Conservation (phyloP, 305 asterid species). For the Fraxinus floribunda region DNA sequence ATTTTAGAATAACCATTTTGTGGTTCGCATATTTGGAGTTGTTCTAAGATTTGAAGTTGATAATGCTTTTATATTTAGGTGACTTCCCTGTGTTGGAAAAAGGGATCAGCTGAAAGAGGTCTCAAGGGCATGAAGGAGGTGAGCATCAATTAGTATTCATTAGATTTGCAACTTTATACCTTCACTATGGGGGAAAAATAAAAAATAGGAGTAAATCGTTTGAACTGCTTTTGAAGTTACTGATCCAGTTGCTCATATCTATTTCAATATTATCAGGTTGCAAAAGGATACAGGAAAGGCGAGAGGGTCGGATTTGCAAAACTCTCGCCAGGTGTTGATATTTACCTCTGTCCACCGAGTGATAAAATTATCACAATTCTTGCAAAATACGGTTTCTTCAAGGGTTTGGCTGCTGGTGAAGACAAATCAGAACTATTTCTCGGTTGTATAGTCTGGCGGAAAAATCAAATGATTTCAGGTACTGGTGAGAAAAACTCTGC, state of each 20-base stretch:
- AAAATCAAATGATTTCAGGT: constrained; percentile 14
- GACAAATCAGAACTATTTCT: constrained; percentile 25
- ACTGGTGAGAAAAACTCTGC: not conserved
- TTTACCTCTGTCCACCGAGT: constrained; percentile 33
- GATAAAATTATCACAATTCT: constrained; percentile 31
- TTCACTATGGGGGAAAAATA: not conserved
- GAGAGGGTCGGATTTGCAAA: constrained; percentile 30
- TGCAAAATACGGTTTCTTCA: constrained; percentile 26
- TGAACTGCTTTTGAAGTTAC: not conserved
- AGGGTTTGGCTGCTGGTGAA: constrained; percentile 23
- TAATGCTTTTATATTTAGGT: constrained; percentile 21
- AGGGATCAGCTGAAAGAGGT: constrained; percentile 27
- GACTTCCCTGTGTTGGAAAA: constrained; percentile 28
- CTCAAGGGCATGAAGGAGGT: constrained; percentile 30
- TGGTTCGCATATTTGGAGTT: not conserved
- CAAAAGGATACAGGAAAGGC: constrained; percentile 15
- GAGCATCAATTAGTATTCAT: not conserved
- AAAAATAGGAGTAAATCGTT: not conserved
- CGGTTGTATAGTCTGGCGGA: constrained; percentile 40
- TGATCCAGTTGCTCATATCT: not conserved
- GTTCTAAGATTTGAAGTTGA: not conserved
- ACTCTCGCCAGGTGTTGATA: constrained; percentile 21
- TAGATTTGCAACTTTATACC: not conserved
- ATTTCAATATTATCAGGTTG: constrained; percentile 21
- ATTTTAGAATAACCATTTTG: not conserved